phyloP scores from a whole-genome alignment of 345 rosid genomes.

The Hypericum androsaemum region DNA sequence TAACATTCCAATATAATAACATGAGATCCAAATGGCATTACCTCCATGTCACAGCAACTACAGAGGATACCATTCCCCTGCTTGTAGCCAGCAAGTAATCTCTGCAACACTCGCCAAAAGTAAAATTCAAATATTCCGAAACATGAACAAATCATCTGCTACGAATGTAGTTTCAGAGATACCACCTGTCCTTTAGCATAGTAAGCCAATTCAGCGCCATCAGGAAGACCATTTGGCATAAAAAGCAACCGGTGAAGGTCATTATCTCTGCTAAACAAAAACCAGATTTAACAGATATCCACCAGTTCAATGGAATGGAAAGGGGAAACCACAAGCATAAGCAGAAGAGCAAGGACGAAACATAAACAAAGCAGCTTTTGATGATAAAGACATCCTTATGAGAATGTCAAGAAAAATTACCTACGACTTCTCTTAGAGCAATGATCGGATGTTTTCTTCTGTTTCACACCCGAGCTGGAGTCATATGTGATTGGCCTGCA shows the following conservation, averaged over 20 bases:
- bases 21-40: constrained; percentile 13
- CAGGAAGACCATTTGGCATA: constrained; percentile 93
- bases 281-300: constrained; percentile 2
- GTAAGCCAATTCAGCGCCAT: constrained; percentile 84
- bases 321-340: neutral
- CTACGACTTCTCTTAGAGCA: constrained; percentile 46
- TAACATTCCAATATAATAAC: neutral
- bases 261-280: constrained; percentile 55
- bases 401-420: too few species aligned
- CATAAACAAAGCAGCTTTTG: neutral
- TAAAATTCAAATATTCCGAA: constrained; percentile 8
- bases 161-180: constrained; percentile 3
- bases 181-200: constrained; percentile 77
- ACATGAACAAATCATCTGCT: neutral
- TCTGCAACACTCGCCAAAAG: constrained; percentile 32
- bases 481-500: constrained; percentile 40
- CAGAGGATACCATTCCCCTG: constrained; percentile 83
- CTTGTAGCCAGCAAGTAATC: constrained; percentile 65
- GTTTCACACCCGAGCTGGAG: constrained; percentile 27
- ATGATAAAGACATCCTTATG: too few species aligned
- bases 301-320: constrained; percentile 5
- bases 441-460: constrained; percentile 58
- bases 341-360: neutral
- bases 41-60: constrained; percentile 77
- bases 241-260: constrained; percentile 86